A percentile compares a stretch with the other conserved stretches of the same genome.
Evolutionary conservation across 2,329 filamentous ascomycete species (phyloP).

Genomic region (Fusarium algeriense): DNA sequence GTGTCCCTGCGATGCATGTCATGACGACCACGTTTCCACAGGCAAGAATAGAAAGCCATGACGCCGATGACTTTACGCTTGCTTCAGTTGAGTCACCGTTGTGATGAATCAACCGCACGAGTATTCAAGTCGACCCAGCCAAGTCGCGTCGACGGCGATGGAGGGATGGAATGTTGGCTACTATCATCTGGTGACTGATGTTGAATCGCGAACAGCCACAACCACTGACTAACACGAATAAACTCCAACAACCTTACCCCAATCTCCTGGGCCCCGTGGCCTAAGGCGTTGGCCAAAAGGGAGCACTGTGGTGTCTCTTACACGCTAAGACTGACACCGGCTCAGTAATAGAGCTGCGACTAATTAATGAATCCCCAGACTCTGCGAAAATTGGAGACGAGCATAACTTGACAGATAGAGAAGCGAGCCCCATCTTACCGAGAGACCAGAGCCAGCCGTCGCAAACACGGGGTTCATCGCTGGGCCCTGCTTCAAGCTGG

Average conservation of each 20-base stretch:
- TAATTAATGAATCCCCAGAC: constrained; percentile 42
- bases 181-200: constrained; percentile 32
- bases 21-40: constrained; percentile 42
- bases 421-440: constrained; percentile 14
- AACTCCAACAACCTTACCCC: constrained; percentile 38
- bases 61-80: constrained; percentile 26
- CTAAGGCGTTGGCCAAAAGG: constrained; percentile 35
- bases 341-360: constrained; percentile 21
- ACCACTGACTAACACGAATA: constrained; percentile 22
- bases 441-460: constrained; percentile 44
- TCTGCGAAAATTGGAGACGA: constrained; percentile 28
- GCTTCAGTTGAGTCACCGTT: constrained; percentile 28
- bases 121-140: background rate
- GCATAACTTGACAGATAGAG: constrained; percentile 20
- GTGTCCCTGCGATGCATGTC: constrained; percentile 39
- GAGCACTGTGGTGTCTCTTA: constrained; percentile 11
- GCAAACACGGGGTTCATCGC: constrained; percentile 39
- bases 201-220: constrained; percentile 32
- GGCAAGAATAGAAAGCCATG: constrained; percentile 26
- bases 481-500: constrained; percentile 27
- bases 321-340: constrained; percentile 35
- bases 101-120: constrained; percentile 16
- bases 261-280: constrained; percentile 43
- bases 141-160: constrained; percentile 14
- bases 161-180: constrained; percentile 31